A percentile compares a stretch with the other conserved stretches of the same genome.
phyloP scores from a whole-genome alignment of 345 rosid genomes.

The Clausena lansium region DNA sequence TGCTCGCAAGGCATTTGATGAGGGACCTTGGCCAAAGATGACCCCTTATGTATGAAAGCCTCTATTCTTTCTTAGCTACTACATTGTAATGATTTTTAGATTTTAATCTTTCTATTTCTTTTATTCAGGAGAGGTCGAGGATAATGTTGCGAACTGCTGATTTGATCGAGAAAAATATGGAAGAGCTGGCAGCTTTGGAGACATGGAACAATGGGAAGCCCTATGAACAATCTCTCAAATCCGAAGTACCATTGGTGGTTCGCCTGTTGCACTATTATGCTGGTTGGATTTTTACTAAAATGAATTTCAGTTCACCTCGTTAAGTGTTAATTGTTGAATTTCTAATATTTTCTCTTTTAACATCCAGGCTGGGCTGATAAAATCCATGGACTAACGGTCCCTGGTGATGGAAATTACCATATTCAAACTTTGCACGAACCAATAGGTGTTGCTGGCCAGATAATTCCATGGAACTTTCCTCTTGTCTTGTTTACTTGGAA shows the following conservation, averaged over 20 bases:
- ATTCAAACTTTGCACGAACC: conserved; percentile 64
- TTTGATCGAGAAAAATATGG: conserved; percentile 81
- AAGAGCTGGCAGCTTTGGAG: conserved; percentile 86
- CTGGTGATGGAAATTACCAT: conserved; percentile 63
- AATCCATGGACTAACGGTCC: conserved; percentile 57
- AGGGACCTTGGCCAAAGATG: conserved; percentile 83
- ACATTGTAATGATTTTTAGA: not conserved
- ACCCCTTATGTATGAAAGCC: conserved; percentile 45
- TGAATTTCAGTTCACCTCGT: not conserved
- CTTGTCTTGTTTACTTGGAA: conserved; percentile 67
- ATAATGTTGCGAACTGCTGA: conserved; percentile 74
- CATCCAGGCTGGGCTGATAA: conserved; percentile 66
- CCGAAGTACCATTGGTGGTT: conserved; percentile 65
- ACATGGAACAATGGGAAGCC: conserved; percentile 97
- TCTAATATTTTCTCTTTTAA: not conserved
- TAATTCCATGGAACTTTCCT: conserved; percentile 70
- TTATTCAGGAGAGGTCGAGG: conserved; percentile 73
- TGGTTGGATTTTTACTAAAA: conserved; percentile 35
- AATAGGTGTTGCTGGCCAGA: conserved; percentile 66
- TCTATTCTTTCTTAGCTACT: not conserved
- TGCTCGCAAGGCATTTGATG: conserved; percentile 78
- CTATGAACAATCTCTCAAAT: conserved; percentile 55
- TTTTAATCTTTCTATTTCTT: conserved; percentile 4
- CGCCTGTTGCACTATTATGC: conserved; percentile 90
- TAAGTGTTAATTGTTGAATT: not conserved